Evolutionary conservation across 2,329 filamentous ascomycete species (phyloP).

Genomic region (Verticillium albo-atrum): DNA sequence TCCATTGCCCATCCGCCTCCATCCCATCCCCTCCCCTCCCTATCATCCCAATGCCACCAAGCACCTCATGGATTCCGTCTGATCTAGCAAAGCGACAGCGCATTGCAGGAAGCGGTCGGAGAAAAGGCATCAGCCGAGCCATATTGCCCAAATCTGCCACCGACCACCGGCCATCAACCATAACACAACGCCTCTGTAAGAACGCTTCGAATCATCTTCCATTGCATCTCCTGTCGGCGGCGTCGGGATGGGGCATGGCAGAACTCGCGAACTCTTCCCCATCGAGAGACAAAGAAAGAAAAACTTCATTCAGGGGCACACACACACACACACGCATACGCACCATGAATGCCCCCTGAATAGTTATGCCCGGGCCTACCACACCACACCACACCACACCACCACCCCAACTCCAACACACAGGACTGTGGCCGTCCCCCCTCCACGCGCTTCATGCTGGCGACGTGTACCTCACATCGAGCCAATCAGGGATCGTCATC

Average conservation of each 20-base stretch:
- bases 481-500: neutral
- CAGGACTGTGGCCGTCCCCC: neutral
- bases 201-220: too few species aligned
- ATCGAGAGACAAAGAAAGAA: neutral
- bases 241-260: too few species aligned
- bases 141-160: neutral
- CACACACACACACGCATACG: neutral
- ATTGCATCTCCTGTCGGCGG: too few species aligned
- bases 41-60: neutral
- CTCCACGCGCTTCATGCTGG: neutral
- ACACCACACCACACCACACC: neutral
- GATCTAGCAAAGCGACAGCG: neutral
- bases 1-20: neutral
- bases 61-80: neutral
- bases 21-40: neutral
- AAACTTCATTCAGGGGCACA: neutral
- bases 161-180: neutral
- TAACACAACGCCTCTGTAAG: too few species aligned
- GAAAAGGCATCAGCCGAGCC: neutral
- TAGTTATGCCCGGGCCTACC: neutral
- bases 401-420: neutral
- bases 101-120: neutral
- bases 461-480: neutral
- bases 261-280: too few species aligned
- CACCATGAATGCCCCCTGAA: neutral